phyloP scores from a whole-genome alignment of 2,329 filamentous ascomycete genomes.

The Tolypocladium tundrense region DNA sequence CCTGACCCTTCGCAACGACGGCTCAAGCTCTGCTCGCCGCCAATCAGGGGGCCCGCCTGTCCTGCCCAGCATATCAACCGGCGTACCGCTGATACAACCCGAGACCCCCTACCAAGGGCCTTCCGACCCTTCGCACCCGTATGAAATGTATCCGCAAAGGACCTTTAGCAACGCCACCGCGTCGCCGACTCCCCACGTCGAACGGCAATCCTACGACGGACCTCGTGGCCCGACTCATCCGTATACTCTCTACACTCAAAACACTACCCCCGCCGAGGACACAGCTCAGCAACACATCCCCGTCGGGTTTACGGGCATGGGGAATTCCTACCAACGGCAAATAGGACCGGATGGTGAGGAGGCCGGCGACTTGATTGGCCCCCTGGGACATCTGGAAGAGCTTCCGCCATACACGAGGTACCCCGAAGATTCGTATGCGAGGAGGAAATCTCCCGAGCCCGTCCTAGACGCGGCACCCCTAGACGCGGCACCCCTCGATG shows the following conservation, averaged over 20 bases:
- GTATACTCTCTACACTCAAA: conserved; percentile 80
- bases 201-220: conserved; percentile 41
- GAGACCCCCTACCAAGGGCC: conserved; percentile 61
- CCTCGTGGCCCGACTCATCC: conserved; percentile 67
- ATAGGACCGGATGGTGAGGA: conserved; percentile 77
- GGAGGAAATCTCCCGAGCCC: conserved; percentile 22
- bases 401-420: conserved; percentile 87
- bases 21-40: conserved; percentile 18
- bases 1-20: conserved; percentile 42
- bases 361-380: conserved; percentile 74
- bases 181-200: conserved; percentile 42
- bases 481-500: conserved; percentile 4
- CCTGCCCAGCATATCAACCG: conserved; percentile 20
- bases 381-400: conserved; percentile 82
- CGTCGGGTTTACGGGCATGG: conserved; percentile 64
- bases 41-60: conserved; percentile 1
- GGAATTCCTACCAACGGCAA: conserved; percentile 58
- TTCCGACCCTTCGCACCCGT: conserved; percentile 71
- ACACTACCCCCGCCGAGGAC: conserved; percentile 49
- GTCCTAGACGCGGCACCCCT: conserved; percentile 9
- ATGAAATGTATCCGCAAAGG: conserved; percentile 73
- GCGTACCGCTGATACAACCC: conserved; percentile 26
- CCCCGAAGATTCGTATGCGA: conserved; percentile 59
- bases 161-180: conserved; percentile 61
- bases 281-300: conserved; percentile 38